Base-by-base conservation (phyloP, 768 basidiomycete species). In the Boletus eberwhitei region DNA sequence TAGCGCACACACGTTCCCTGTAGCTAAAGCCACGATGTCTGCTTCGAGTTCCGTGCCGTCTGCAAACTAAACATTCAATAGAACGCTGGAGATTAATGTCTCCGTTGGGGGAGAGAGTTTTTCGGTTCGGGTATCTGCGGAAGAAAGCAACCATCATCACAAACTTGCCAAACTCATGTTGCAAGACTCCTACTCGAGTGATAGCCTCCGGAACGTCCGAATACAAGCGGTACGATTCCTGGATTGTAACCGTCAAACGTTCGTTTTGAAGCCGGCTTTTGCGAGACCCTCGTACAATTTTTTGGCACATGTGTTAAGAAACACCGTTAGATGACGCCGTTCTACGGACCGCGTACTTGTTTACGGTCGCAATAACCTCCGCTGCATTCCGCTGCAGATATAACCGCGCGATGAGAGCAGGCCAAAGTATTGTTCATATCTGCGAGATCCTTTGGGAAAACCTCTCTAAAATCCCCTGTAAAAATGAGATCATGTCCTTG, bases 1-100 rank as follows among this genome's bases (percentile, higher is more conserved):
- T 19, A 26, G 37, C 9, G 17, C 5, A 26, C 17, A n/a, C 5
- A 0, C 40, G 9, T 45, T 58, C 55, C 50, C 59, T 1, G 48
- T 58, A n/a, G 65, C 65, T 12, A 65, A 67, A 9, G 66, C 47
- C n/a, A 68, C 54, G 12, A 62, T 38, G 41, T 65, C 59, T 5
- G 59, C 65, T 8, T 55, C 48, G 4, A 64, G 52, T 41, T 65
- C 61, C 14, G 61, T 61, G 7, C 60, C 64, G 45, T 71, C 64
- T 16, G 40, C 54, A 44, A 65, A 54, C n/a, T 45, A 70, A 71
- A 6, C 50, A 16, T 42, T 57, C 46, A 14, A 66, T 64, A 9
- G 43, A n/a, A 11, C 64, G 74, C 66, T 75, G 76, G 59, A 78
- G 60, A 61, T 76, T 77, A 70, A 80, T 76, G 48, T 71, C 65